Evolutionary conservation across 2,329 filamentous ascomycete genomes (phyloP), one percentile per base, ranked within the genome.

Genomic region (Aspergillus tamarii): DNA sequence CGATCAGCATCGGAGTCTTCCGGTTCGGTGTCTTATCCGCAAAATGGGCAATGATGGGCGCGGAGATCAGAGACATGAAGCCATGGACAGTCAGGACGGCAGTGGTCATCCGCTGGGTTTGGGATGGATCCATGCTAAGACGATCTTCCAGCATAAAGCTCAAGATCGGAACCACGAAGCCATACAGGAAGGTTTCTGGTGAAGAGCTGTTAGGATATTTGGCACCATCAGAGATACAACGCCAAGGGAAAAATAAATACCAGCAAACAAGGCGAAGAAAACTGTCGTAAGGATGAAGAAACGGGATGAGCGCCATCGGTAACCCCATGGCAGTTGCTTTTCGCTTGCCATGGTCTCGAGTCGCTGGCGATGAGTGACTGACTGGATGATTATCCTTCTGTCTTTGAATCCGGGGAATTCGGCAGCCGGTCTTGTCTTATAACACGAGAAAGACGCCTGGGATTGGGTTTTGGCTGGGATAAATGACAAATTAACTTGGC

Each of bases 91-190:
- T 63, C 1, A 77, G 65, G 3, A 76, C 57, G 0, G 63, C 60
- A 3, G 72, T 68, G 3, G 69, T 76, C 28, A 71, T 54, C 6
- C 59, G 43, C 50, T 76, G 75, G 4, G 71, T 73, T 23, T 70
- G 57, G 9, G 68, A 67, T 3, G 66, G 68, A 32, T 72, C 67
- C 34, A 70, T 43, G 16, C 68, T 45, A 16, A 77, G 63, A 10
- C 74, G 73, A 23, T 60, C 63, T 61, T 75, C 68, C 6, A 77
- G 63, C 70, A 77, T 75, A 46, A 74, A 75, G 6, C 68, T 65
- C 16, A 78, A 61, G 41, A 77, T 75, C 9, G 75, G 75, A 6
- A 76, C 72, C 11, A 76, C 57, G 50, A 76, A 76, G 52, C 69
- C 70, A 65, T 72, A 77, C n/a, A 77, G 72, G 41, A 77, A 73